These are phyloP conservation scores for Tripterygium wilfordii DNA, from an alignment of 177 flowering plant species.

Conservation along the genomic window DNA sequence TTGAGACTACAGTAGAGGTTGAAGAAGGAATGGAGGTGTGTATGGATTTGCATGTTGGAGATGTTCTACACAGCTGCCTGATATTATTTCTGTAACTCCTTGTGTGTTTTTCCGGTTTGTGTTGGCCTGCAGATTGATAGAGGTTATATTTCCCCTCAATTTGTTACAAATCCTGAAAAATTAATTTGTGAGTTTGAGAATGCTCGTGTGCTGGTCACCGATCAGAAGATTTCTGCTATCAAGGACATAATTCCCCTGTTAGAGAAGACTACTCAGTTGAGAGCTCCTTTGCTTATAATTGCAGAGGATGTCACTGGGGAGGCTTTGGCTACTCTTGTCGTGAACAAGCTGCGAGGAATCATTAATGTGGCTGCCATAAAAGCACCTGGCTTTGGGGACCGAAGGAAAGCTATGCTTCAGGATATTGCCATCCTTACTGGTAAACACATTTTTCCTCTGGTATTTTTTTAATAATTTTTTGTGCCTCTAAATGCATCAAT, in stretches of 20 bases:
- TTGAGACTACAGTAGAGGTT: slow-evolving; percentile 97
- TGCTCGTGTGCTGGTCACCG: slow-evolving; percentile 83
- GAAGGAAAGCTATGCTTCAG: slow-evolving; percentile 87
- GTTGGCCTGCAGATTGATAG: slow-evolving; percentile 68
- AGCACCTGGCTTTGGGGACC: slow-evolving; percentile 94
- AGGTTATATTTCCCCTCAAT: slow-evolving; percentile 95
- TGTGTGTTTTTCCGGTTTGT: not conserved
- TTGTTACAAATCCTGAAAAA: slow-evolving; percentile 93
- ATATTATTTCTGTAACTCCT: not conserved
- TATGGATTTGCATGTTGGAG: not conserved
- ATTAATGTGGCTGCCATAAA: slow-evolving; percentile 91
- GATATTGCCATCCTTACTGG: slow-evolving; percentile 96
- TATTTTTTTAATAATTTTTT: too few relatives aligned
- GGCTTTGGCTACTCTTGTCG: slow-evolving; percentile 93
- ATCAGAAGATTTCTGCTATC: slow-evolving; percentile 85
- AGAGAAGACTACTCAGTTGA: slow-evolving; percentile 84
- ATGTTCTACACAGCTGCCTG: too few relatives aligned
- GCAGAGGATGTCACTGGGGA: slow-evolving; percentile 94
- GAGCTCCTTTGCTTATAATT: slow-evolving; percentile 78
- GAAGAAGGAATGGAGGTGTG: slow-evolving; percentile 99
- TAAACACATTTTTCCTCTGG: not conserved
- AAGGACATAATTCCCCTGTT: slow-evolving; percentile 88
- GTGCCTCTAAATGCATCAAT: not conserved
- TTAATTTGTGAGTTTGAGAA: slow-evolving; percentile 81
- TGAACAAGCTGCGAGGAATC: slow-evolving; percentile 86